Base-by-base conservation (phyloP, 306 rosid species). In the Cicer bijugum region DNA sequence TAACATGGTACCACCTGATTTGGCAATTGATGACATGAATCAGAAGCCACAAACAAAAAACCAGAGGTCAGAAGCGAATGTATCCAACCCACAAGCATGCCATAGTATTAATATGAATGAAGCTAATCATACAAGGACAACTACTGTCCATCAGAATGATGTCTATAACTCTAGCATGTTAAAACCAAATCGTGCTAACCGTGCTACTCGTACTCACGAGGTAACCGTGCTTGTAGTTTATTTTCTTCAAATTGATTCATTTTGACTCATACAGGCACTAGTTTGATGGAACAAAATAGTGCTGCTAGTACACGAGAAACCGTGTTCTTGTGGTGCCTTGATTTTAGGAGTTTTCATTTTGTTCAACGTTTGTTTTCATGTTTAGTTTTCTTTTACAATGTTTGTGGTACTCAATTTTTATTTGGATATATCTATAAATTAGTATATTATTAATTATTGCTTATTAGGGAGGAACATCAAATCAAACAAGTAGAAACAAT, bases 141-240 rank as follows among this genome's bases (percentile, higher is more conserved):
- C 82, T 5, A 53, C 78, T 65, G 71, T 51, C 16, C 71, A 19
- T 35, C 74, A 9, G 20, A 69, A 38, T 58, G 50, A 70, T 74
- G 80, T 9, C 63, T 52, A 59, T 5, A 82, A 12, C 35, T 79
- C 84, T 56, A 75, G 83, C 78, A 73, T 87, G 42, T 85, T 86
- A 90, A 82, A 86, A 71, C 82, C 83, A 38, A 89, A 86, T 80
- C 68, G 19, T 17, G 19, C 1, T 17, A 17, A 16, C 17, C 17
- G 42, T 8, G 66, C 87, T 6, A 89, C 93, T 46, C 61, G 12
- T 37, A 46, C 84, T 51, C 69, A 64, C 2, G 91, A 93, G 97
- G 96, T 93, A 78, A 35, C 38, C 19, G 1, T 69, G 15, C 28
- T 71, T 66, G 7, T 15, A 12, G 11, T 12, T 70, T 33, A 52